Evolutionary conservation across 768 basidiomycete genomes (phyloP).

Genomic region (Pholiota microspora): DNA sequence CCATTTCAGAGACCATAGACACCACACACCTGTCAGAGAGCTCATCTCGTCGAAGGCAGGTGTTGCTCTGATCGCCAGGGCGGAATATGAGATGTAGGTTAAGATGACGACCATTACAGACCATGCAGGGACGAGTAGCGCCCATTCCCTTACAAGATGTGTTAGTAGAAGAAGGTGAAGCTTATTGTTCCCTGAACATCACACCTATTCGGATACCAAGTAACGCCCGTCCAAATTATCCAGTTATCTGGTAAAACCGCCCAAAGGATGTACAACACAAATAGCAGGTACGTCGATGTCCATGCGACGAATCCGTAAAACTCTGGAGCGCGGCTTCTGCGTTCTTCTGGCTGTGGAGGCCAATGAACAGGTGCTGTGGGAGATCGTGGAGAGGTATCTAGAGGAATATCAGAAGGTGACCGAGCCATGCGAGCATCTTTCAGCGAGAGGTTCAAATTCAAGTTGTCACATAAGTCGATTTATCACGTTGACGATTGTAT

Average conservation of each 20-base stretch:
- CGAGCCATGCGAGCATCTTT: slow-evolving; percentile 17
- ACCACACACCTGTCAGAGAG: slow-evolving; percentile 59
- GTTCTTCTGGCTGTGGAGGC: slow-evolving; percentile 32
- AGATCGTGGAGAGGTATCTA: slow-evolving; percentile 22
- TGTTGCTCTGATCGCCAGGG: slow-evolving; percentile 69
- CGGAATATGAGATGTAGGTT: slow-evolving; percentile 76
- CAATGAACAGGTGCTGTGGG: slow-evolving; percentile 24
- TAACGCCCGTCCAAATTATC: slow-evolving; percentile 63
- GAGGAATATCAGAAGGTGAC: slow-evolving; percentile 15
- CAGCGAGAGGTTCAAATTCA: too few species aligned
- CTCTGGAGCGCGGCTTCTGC: slow-evolving; percentile 72
- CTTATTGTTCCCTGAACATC: slow-evolving; percentile 19
- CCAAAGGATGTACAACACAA: slow-evolving; percentile 75
- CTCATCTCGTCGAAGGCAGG: slow-evolving; percentile 67
- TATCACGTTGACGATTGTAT: too few species aligned
- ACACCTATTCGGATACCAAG: slow-evolving; percentile 89
- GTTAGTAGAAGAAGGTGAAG: too few species aligned
- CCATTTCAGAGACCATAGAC: not conserved
- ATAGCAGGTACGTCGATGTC: slow-evolving; percentile 72
- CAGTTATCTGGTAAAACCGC: slow-evolving; percentile 73
- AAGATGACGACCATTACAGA: slow-evolving; percentile 66
- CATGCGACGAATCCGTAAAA: slow-evolving; percentile 91
- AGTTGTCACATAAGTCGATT: too few species aligned
- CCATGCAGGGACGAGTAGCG: slow-evolving; percentile 78
- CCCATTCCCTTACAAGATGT: slow-evolving; percentile 71